Evolutionary conservation across 148 eudicot species (phyloP), one percentile per base, ranked within the genome.

Genomic region (Rhododendron henanense): DNA sequence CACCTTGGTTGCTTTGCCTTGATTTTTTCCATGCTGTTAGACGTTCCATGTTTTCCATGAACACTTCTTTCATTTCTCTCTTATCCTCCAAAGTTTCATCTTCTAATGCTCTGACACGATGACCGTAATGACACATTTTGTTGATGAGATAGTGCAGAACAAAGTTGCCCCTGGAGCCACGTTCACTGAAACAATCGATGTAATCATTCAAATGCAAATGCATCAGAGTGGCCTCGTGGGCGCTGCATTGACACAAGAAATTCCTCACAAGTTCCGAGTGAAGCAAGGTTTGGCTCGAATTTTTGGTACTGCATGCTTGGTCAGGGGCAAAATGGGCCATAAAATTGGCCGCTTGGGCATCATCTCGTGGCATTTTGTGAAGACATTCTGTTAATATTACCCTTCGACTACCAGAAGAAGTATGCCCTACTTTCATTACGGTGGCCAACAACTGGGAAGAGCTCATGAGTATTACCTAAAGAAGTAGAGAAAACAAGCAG

Each of bases 391-490:
- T 18, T 9, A 78, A 10, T 7, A 2, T 78, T n/a, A 45, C 31
- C 55, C 33, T 45, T 19, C 6, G 51, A 44, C 28, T 5, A 39
- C 81, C 16, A 21, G 14, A 23, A 78, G 31, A 23, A 78, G 51
- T 75, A 44, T 10, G 55, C 55, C 13, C 81, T 78, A n/a, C 3
- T 78, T 78, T 44, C 16, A 2, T 44, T 9, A 44, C 14, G 11
- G 25, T 14, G 6, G 31, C 6, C 81, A 78, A 48, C 61, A 79
- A 50, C 59, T 79, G 59, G 50, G 39, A 79, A 79, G 82, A 79
- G 82, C 82, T 47, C 82, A 79, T n/a, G 21, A 79, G 39, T 79
- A 79, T 48, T 79, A 50, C 53, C 59, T 79, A 31, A n/a, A 79
- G 61, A 79, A 79, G 35, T 31, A 79, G 6, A 47, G 59, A 47